Conservation (phyloP, 345 rosid species). For the Arabidopsis suecica region DNA sequence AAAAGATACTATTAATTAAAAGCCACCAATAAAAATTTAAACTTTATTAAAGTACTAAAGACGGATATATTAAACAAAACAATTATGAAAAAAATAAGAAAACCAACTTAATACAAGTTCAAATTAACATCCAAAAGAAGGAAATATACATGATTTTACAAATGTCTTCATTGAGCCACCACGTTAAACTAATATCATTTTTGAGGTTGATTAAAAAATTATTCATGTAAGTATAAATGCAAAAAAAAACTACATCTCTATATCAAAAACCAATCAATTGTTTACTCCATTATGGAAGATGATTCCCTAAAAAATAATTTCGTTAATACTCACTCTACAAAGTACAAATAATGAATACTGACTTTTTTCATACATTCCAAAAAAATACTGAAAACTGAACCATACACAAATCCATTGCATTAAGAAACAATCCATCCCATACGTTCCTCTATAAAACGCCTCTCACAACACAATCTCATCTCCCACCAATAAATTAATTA, state of each 20-base stretch:
- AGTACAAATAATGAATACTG: background rate
- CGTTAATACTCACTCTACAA: background rate
- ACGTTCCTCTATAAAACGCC: too few species aligned
- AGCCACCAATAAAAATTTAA: background rate
- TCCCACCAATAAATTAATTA: background rate
- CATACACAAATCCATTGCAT: too few species aligned
- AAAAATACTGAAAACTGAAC: too few species aligned
- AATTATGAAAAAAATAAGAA: background rate
- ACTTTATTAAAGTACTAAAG: slow-evolving; percentile 7
- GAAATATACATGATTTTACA: background rate
- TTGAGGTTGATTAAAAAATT: background rate
- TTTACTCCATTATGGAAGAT: background rate
- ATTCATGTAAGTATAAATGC: background rate
- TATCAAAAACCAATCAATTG: background rate
- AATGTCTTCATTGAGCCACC: background rate
- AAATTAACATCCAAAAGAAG: background rate
- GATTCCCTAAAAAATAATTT: background rate
- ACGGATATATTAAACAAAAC: background rate
- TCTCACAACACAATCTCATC: slow-evolving; percentile 24
- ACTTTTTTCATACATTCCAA: too few species aligned
- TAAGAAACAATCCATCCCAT: too few species aligned
- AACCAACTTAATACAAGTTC: background rate
- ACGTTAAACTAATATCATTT: background rate
- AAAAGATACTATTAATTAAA: background rate
- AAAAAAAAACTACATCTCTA: background rate